These are phyloP conservation scores for Rutstroemia sydowiana DNA, from an alignment of 2,329 filamentous ascomycete species.

Conservation along the genomic window DNA sequence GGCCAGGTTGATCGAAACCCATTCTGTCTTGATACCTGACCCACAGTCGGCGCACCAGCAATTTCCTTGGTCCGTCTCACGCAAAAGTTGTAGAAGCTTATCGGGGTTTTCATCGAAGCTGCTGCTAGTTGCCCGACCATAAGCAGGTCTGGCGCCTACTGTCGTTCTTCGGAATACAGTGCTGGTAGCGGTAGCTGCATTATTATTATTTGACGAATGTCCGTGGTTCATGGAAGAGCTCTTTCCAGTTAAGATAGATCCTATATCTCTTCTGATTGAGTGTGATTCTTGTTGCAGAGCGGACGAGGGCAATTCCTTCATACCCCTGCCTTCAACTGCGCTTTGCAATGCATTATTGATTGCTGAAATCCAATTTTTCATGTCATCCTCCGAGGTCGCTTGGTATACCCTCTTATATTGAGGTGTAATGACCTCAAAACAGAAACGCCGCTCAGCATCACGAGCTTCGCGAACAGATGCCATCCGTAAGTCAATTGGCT, in stretches of 20 bases:
- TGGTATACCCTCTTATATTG: conserved; percentile 95
- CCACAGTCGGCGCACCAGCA: conserved; percentile 91
- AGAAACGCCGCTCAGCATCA: conserved; percentile 90
- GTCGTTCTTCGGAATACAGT: conserved; percentile 79
- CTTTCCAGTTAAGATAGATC: conserved; percentile 88
- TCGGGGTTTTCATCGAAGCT: conserved; percentile 76
- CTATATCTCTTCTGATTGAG: conserved; percentile 75
- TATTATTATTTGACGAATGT: conserved; percentile 36
- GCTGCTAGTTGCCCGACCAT: conserved; percentile 60
- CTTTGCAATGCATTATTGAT: conserved; percentile 97
- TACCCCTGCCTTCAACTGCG: conserved; percentile 76
- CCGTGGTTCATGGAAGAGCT: conserved; percentile 59
- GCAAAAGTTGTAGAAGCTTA: conserved; percentile 76
- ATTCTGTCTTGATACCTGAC: conserved; percentile 87
- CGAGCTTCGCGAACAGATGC: conserved; percentile 93
- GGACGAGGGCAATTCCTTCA: conserved; percentile 43
- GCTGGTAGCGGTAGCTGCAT: conserved; percentile 28
- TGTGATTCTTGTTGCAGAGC: conserved; percentile 33
- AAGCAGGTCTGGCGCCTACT: conserved; percentile 77
- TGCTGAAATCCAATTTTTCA: conserved; percentile 91
- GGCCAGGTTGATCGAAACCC: conserved; percentile 96
- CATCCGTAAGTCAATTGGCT: conserved; percentile 94
- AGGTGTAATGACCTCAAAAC: conserved; percentile 96
- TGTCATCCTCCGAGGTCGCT: conserved; percentile 94
- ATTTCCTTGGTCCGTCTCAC: conserved; percentile 88